Evolutionary conservation across 805 yeast species (phyloP), one percentile per base, ranked within the genome.

Genomic region (Vanderwaltozyma yarrowii): DNA sequence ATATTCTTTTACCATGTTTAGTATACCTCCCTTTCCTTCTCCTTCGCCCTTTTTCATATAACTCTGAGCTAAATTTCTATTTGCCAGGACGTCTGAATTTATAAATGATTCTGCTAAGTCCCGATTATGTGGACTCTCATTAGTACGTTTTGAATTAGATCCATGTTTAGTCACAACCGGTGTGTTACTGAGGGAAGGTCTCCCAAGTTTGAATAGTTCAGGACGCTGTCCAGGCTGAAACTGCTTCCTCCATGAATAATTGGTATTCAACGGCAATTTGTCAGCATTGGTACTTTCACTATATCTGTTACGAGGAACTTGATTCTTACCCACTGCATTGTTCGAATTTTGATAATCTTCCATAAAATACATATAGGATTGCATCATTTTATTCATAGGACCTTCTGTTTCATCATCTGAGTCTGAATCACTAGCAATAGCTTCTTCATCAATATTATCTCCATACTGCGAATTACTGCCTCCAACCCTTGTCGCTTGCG

Each of bases 321-420:
- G 62, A 21, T 52, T 46, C 35, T 59, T 59, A 5, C 64, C 62
- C 4, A 56, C 49, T 1, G 58, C 63, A 21, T 69, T 61, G 21
- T 57, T 62, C 30, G 54, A 60, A 39, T 66, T 66, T 5, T 78
- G 88, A 59, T 87, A 87, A 49, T 87, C 84, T 51, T 87, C 95
- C 50, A 87, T 63, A 55, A 88, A 88, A 56, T 86, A 79, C 62
- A 88, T 66, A 56, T 86, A 88, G 1, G 95, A 85, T 50, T 85
- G 85, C 62, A 85, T 75, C 96, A 89, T 88, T 56, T 89, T 88
- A 50, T 87, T 92, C 40, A 74, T 75, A 0, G 74, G 68, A 10
- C 32, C 36, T 2, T 37, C 45, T 11, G 39, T 44, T 20, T 44
- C 39, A 9, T 42, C 44, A 19, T 49, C 45, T 18, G 15, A 13